Conservation (phyloP, 306 rosid genomes). For the Lupinus albus region DNA sequence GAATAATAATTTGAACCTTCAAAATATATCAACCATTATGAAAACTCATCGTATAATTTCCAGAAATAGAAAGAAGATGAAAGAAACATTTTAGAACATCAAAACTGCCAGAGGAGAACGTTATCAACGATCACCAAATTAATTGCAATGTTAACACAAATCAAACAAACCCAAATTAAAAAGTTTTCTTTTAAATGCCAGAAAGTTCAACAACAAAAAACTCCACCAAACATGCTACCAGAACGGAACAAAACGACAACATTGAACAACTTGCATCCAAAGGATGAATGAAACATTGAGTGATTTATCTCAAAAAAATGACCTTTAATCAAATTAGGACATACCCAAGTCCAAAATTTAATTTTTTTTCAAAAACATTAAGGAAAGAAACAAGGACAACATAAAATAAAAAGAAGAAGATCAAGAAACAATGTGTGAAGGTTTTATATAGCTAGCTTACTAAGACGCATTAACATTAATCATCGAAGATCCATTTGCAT, state of each 20-base stretch:
- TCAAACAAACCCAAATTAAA: conserved; percentile 4
- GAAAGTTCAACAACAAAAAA: neutral
- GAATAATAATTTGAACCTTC: conserved; percentile 9
- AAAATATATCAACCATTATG: neutral
- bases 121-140: neutral
- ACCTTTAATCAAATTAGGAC: conserved; percentile 30
- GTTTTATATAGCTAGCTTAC: neutral
- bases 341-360: conserved; percentile 28
- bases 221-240: neutral
- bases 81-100: neutral
- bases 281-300: conserved; percentile 2
- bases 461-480: conserved; percentile 22
- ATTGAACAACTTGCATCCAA: neutral
- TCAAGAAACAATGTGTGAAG: conserved; percentile 6
- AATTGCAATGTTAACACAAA: neutral
- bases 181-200: conserved; percentile 20
- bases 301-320: conserved; percentile 9
- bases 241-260: neutral
- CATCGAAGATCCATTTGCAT: conserved; percentile 1
- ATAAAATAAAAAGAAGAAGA: neutral
- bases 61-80: neutral
- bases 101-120: neutral
- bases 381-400: too few relatives aligned
- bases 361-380: neutral
- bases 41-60: neutral